Evolutionary conservation across 345 rosid species (phyloP), one percentile per base, ranked within the genome.

Genomic region (Xanthoceras sorbifolium): DNA sequence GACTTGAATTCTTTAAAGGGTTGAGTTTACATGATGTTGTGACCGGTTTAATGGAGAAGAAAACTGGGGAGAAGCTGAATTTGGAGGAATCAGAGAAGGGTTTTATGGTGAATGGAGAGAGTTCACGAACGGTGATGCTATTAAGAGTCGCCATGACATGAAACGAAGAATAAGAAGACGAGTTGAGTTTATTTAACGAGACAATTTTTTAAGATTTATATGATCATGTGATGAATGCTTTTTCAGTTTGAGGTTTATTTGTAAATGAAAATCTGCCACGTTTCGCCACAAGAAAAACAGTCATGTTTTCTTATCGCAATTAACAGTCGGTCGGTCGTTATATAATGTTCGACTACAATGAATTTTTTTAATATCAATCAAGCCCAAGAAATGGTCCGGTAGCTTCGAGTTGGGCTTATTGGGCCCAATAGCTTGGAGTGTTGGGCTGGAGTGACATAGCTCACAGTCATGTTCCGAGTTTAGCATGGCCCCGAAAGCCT

Each of bases 131-230:
- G 65, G 83, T 9, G 28, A 79, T n/a, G 20, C 74, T 17, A 74
- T 78, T 55, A 0, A 84, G 77, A 22, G 87, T 28, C n/a, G 89
- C 84, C 90, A 89, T 88, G 31, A 73, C 5, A 77, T 54, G 6
- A 10, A 1, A 9, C 7, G 46, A 6, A 32, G 46, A 2, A 28
- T 6, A 12, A 57, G 66, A 36, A 20, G 55, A 18, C 23, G 38
- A 42, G 28, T 31, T 4, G 25, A 1, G 57, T 40, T 50, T 29
- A 1, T 11, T 8, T 42, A 42, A 10, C 9, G 15, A 42, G 46
- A 11, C n/a, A n/a, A n/a, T n/a, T n/a, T n/a, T n/a, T n/a, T n/a
- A n/a, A n/a, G n/a, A n/a, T n/a, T n/a, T n/a, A n/a, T n/a, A n/a
- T 11, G 11, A 40, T 40, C 46, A 40, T 1, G 11, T 40, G 46